These are phyloP conservation scores for Orbilia quercus DNA, from an alignment of 2,329 filamentous ascomycete species.

Conservation along the genomic window DNA sequence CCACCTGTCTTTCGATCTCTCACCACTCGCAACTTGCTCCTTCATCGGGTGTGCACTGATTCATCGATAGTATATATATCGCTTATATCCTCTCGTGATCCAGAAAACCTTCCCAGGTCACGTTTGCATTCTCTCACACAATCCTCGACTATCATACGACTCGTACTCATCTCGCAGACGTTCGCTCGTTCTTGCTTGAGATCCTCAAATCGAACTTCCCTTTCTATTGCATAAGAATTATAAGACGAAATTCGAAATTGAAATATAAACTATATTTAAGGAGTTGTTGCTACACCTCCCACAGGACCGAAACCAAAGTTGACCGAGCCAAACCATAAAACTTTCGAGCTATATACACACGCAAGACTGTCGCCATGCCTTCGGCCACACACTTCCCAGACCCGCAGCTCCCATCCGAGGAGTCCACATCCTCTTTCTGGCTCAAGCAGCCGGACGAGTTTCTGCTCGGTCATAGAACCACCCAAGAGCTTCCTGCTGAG, in stretches of 20 bases:
- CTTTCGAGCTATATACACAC: constrained; percentile 1
- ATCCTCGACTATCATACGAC: neutral
- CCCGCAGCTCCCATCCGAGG: constrained; percentile 70
- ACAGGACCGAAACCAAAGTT: neutral
- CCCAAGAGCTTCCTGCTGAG: constrained; percentile 70
- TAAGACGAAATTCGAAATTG: neutral
- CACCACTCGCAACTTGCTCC: constrained; percentile 11
- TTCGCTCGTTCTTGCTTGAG: constrained; percentile 56
- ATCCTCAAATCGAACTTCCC: constrained; percentile 44
- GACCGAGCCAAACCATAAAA: constrained; percentile 6
- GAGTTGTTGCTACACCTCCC: constrained; percentile 28
- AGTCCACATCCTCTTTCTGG: constrained; percentile 78
- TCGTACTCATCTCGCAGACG: constrained; percentile 41
- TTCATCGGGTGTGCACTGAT: constrained; percentile 13
- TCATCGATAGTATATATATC: constrained; percentile 6
- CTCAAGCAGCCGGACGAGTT: constrained; percentile 74
- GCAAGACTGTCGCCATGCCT: constrained; percentile 16
- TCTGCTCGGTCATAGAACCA: constrained; percentile 76
- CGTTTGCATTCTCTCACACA: constrained; percentile 10
- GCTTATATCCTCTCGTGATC: constrained; percentile 38
- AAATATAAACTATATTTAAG: constrained; percentile 17
- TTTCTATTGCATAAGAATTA: constrained; percentile 18
- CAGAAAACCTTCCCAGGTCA: constrained; percentile 15
- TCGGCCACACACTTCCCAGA: constrained; percentile 47
- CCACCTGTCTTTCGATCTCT: constrained; percentile 13